Percentiles rank a stretch among this genome's conserved stretches.
phyloP scores from a whole-genome alignment of 1,284 basidiomycete genomes.

The Ceratobasidium theobromae region DNA sequence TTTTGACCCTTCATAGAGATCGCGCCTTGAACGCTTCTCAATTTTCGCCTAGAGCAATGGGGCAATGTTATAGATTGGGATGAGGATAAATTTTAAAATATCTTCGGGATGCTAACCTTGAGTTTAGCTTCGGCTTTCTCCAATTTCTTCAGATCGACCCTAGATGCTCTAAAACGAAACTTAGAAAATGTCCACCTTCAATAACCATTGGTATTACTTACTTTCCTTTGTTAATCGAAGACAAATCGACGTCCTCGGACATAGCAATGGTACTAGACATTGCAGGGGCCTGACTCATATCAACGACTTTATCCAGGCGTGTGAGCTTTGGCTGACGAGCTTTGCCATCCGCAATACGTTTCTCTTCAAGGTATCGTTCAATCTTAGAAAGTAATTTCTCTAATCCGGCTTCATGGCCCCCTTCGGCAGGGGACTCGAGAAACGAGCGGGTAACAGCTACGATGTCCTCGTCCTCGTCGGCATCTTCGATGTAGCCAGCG shows the following conservation, averaged over 20 bases:
- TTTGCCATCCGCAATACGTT: conserved; percentile 61
- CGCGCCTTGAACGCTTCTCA: conserved; percentile 86
- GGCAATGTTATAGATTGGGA: neutral
- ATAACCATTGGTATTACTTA: conserved; percentile 49
- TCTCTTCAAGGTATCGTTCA: conserved; percentile 66
- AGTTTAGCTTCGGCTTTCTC: conserved; percentile 99
- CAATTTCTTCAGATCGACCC: conserved; percentile 96
- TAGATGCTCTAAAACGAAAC: conserved; percentile 65
- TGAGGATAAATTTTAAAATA: neutral
- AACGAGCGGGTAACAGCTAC: conserved; percentile 76
- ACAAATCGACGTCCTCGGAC: conserved; percentile 85
- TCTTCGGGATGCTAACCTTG: conserved; percentile 51
- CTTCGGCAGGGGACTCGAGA: conserved; percentile 65
- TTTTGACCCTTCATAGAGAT: conserved; percentile 95
- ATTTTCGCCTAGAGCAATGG: conserved; percentile 74
- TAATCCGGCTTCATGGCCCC: conserved; percentile 55
- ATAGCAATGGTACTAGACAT: conserved; percentile 85
- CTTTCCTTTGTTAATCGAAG: conserved; percentile 93
- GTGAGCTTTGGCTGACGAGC: conserved; percentile 52
- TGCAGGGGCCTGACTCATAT: conserved; percentile 84
- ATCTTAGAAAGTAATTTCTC: conserved; percentile 64
- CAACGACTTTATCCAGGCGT: conserved; percentile 85
- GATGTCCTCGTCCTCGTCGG: conserved; percentile 87
- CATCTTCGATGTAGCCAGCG: conserved; percentile 89
- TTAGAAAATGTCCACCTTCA: neutral